Evolutionary conservation across 352 stramenopile species (phyloP).

Genomic region (Globisporangium nagaii): DNA sequence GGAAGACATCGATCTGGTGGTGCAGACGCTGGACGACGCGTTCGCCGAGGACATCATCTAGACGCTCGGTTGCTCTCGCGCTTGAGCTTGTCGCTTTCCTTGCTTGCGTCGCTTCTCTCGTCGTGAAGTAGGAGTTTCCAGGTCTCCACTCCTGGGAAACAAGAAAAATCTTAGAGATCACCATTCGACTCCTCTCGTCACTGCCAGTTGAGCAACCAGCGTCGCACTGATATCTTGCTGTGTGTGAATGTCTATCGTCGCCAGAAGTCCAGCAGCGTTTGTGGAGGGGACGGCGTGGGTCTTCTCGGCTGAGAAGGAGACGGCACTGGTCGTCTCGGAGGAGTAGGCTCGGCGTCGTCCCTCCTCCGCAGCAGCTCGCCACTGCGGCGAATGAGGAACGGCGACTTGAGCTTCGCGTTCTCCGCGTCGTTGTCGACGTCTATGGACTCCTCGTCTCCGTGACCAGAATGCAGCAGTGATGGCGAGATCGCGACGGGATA

Average conservation of each 20-base stretch:
- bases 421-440: constrained; percentile 1
- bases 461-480: constrained; percentile 6
- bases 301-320: background rate
- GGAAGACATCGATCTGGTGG: constrained; percentile 69
- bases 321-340: background rate
- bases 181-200: no score
- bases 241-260: constrained; percentile 6
- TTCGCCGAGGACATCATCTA: constrained; percentile 56
- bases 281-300: constrained; percentile 2
- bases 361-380: constrained; percentile 15
- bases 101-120: no score
- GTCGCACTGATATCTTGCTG: background rate
- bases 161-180: background rate
- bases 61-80: no score
- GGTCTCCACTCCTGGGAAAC: no score
- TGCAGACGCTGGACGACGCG: constrained; percentile 64
- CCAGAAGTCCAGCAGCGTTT: constrained; percentile 45
- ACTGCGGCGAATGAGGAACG: constrained; percentile 20
- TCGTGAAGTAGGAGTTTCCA: no score
- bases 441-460: constrained; percentile 3
- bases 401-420: constrained; percentile 11
- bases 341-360: background rate
- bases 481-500: constrained; percentile 1
- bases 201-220: background rate
- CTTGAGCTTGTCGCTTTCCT: no score